These are phyloP conservation scores for Ophiostoma perfectum DNA, from an alignment of 2,329 filamentous ascomycete genomes.

Conservation along the genomic window DNA sequence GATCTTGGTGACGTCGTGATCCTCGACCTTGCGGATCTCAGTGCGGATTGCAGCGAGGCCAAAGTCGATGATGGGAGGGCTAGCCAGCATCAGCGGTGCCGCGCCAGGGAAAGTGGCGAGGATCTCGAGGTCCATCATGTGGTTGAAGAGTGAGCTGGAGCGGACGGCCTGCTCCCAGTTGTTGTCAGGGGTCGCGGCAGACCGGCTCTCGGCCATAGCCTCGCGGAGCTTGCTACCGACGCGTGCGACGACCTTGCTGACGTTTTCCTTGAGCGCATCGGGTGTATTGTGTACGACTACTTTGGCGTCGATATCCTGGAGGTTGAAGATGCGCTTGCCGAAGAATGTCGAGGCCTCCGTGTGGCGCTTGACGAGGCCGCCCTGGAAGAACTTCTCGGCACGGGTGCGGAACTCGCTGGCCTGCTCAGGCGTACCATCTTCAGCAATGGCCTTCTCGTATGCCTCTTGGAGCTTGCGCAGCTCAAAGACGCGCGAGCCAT, in stretches of 20 bases:
- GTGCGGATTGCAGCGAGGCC: conserved; percentile 57
- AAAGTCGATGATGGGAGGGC: conserved; percentile 58
- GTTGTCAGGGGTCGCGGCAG: not conserved
- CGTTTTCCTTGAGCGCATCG: conserved; percentile 33
- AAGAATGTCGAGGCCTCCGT: conserved; percentile 27
- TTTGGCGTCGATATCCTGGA: conserved; percentile 24
- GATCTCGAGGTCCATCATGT: conserved; percentile 27
- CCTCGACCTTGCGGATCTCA: conserved; percentile 23
- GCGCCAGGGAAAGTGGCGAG: conserved; percentile 28
- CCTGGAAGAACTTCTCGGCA: conserved; percentile 25
- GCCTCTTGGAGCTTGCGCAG: conserved; percentile 25
- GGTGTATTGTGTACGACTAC: conserved; percentile 26
- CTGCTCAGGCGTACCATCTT: conserved; percentile 24
- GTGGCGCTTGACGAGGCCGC: conserved; percentile 27
- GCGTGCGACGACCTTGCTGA: conserved; percentile 33
- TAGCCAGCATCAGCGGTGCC: conserved; percentile 52
- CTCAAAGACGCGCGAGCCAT: conserved; percentile 19
- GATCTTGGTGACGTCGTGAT: conserved; percentile 24
- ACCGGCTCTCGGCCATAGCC: conserved; percentile 7
- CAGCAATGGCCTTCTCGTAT: conserved; percentile 25
- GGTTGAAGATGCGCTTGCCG: conserved; percentile 25
- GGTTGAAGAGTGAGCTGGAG: conserved; percentile 25
- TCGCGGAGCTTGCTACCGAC: conserved; percentile 25
- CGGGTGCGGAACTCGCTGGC: conserved; percentile 22
- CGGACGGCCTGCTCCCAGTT: conserved; percentile 28